Evolutionary conservation across 1,139 yeast genomes (phyloP), one percentile per base, ranked within the genome.

Genomic region (Nakaseomyces kungkrabaensis): DNA sequence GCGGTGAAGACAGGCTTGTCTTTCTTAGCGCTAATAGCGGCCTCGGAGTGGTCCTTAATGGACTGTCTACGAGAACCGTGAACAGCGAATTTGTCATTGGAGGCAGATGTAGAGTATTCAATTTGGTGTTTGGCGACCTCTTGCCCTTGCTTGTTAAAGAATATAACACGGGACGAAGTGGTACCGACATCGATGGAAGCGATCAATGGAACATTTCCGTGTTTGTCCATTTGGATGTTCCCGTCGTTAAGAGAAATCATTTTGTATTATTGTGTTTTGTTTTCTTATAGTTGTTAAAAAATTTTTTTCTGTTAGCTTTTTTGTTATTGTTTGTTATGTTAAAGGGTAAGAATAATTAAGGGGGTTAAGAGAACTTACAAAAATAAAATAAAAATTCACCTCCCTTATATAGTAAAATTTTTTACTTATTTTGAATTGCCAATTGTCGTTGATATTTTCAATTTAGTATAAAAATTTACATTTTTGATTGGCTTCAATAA

Each of bases 171-270:
- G n/a, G 96, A 86, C 25, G 95, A 86, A 2, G 97, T 90, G 44
- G 97, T 89, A 44, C 97, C 97, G 49, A 88, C 88, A 66, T 89
- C 97, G 49, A 89, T 81, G 52, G 95, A 74, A 27, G 85, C 88
- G 47, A 84, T 73, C 50, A 82, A 69, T 1, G 85, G 82, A 10
- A 64, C 58, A 26, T 41, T 41, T 4, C 44, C 44, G 44, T 41
- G 53, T 48, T 24, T 52, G 17, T 43, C 37, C 37, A 43, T 43
- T 25, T 41, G 44, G 44, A 41, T 41, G 34, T 41, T 41, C 10
- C 44, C 44, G 44, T 41, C 44, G 13, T 41, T 41, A 41, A 32
- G 29, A 10, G 46, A 43, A 32, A 43, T 43, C 37, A 43, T 25
- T 43, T 43, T 11, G 22, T 32, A 13, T 33, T 31, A 17, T 31